These are phyloP conservation scores for Castanea sativa DNA, from an alignment of 306 rosid genomes.

Conservation along the genomic window DNA sequence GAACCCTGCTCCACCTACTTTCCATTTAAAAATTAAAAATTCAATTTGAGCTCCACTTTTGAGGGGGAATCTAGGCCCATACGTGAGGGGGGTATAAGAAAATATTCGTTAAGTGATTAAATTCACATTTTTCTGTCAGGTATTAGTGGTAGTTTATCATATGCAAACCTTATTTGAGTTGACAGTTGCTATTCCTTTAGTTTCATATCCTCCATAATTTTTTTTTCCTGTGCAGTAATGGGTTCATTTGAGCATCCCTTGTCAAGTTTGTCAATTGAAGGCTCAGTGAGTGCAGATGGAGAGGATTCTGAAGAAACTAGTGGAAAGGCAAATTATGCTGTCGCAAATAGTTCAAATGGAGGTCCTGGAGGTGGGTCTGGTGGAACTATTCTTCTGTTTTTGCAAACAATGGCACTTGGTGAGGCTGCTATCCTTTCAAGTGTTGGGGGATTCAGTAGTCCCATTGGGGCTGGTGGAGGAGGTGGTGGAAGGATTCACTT, in stretches of 20 bases:
- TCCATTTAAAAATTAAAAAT: too few species aligned
- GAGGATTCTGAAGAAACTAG: slow-evolving; percentile 50
- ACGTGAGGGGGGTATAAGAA: too few species aligned
- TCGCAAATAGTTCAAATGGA: slow-evolving; percentile 40
- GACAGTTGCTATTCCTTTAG: neutral
- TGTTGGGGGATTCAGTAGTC: slow-evolving; percentile 72
- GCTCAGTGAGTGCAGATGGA: slow-evolving; percentile 76
- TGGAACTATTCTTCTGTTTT: slow-evolving; percentile 82
- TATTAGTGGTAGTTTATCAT: too few species aligned
- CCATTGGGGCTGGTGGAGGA: slow-evolving; percentile 80
- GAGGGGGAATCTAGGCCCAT: too few species aligned
- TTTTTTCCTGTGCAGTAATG: slow-evolving; percentile 55
- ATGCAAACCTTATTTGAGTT: neutral
- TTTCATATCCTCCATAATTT: neutral
- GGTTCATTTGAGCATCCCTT: slow-evolving; percentile 89
- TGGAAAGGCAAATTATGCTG: slow-evolving; percentile 19
- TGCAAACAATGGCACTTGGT: slow-evolving; percentile 54
- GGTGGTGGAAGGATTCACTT: slow-evolving; percentile 99
- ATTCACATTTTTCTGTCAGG: too few species aligned
- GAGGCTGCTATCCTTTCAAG: slow-evolving; percentile 84
- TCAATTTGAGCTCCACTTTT: too few species aligned
- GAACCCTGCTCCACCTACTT: too few species aligned
- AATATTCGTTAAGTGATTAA: too few species aligned
- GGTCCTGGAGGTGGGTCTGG: slow-evolving; percentile 99
- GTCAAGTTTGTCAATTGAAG: slow-evolving; percentile 77